Percentiles rank a stretch among this genome's conserved stretches.
Evolutionary conservation across 352 stramenopile genomes (phyloP).

Genomic region (Phytopythium boreale): DNA sequence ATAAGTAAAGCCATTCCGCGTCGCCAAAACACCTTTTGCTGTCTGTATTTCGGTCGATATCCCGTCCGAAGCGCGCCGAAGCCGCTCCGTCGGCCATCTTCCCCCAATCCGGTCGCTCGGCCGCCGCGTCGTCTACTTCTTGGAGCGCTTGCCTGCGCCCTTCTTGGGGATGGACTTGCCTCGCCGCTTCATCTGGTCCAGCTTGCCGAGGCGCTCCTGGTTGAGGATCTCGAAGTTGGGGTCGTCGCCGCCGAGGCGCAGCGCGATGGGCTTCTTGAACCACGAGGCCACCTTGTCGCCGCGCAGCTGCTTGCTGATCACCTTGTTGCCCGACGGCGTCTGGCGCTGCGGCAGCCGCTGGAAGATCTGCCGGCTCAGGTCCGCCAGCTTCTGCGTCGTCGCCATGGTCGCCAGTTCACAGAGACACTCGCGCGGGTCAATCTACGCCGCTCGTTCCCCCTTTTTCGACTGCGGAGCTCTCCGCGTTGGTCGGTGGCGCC

Average conservation of each 20-base stretch:
- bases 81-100: too few relatives aligned
- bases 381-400: constrained; percentile 64
- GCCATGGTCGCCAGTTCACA: constrained; percentile 16
- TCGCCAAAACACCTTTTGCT: not conserved
- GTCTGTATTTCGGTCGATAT: not conserved
- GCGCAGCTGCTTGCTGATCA: constrained; percentile 88
- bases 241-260: constrained; percentile 78
- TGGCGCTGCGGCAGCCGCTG: constrained; percentile 83
- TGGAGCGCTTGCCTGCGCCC: constrained; percentile 82
- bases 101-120: too few relatives aligned
- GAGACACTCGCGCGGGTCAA: not conserved
- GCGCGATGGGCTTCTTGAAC: constrained; percentile 81
- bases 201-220: constrained; percentile 66
- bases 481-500: constrained; percentile 1
- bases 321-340: constrained; percentile 81
- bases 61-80: not conserved
- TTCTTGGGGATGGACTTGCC: constrained; percentile 87
- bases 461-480: not conserved
- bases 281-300: constrained; percentile 82
- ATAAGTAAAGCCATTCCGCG: not conserved
- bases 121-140: constrained; percentile 53
- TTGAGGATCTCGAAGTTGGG: constrained; percentile 85
- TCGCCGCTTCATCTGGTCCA: constrained; percentile 86
- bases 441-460: not conserved
- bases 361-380: constrained; percentile 87